These are phyloP conservation scores for Podospora sp. DNA, from an alignment of 495 filamentous ascomycete species.

Conservation along the genomic window DNA sequence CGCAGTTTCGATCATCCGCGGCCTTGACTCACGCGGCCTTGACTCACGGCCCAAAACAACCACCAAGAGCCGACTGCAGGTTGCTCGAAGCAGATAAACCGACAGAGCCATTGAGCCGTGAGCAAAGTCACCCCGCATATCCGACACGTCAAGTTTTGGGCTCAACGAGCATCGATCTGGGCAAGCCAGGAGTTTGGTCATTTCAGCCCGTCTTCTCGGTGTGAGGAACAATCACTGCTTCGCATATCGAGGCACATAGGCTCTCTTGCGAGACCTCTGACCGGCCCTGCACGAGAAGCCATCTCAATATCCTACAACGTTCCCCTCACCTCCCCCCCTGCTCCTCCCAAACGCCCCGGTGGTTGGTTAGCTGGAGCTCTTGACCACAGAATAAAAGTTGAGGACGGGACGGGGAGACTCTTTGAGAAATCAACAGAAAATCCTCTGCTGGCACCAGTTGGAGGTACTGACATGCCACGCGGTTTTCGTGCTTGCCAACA, in stretches of 20 bases:
- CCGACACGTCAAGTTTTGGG: slow-evolving; percentile 16
- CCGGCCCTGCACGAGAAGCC: neutral
- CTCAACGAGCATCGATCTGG: neutral
- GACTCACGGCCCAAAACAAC: too few relatives aligned
- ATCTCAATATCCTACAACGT: too few relatives aligned
- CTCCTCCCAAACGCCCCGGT: too few relatives aligned
- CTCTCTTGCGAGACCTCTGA: slow-evolving; percentile 15
- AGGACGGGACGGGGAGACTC: too few relatives aligned
- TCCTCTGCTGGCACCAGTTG: too few relatives aligned
- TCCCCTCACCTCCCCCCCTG: too few relatives aligned
- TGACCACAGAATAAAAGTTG: too few relatives aligned
- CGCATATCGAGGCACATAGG: slow-evolving; percentile 20
- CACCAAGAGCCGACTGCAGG: slow-evolving; percentile 14
- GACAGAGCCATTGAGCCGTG: neutral
- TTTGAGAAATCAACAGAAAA: too few relatives aligned
- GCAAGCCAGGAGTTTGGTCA: slow-evolving; percentile 16
- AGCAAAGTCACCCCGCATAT: slow-evolving; percentile 15
- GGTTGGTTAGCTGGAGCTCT: neutral
- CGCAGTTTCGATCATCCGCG: neutral
- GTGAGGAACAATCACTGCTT: slow-evolving; percentile 26
- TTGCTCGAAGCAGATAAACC: slow-evolving; percentile 12
- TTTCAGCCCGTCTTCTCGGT: slow-evolving; percentile 36
- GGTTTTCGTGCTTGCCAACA: neutral
- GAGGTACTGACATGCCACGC: too few relatives aligned
- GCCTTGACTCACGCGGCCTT: neutral